A percentile compares a stretch with the other conserved stretches of the same genome.
phyloP scores from a whole-genome alignment of 768 basidiomycete genomes.

The Coprinopsis strossmayeri region DNA sequence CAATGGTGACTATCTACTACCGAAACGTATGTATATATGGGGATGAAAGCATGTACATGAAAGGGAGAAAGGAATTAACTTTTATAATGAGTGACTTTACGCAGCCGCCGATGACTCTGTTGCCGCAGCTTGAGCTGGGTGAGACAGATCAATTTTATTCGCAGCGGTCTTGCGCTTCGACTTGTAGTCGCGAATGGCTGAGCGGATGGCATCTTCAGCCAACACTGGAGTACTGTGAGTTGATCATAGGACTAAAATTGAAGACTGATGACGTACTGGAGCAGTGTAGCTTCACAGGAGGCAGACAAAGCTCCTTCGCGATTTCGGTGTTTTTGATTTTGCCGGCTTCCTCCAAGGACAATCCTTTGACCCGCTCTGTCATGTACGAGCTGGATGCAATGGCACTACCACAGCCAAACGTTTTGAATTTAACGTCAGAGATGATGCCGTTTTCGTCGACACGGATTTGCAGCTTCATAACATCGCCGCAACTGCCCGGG shows the following conservation, averaged over 20 bases:
- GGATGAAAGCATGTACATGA: background rate
- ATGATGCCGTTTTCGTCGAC: slow-evolving; percentile 94
- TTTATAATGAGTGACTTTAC: background rate
- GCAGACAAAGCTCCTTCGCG: slow-evolving; percentile 91
- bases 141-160: slow-evolving; percentile 56
- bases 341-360: slow-evolving; percentile 89
- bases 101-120: slow-evolving; percentile 22
- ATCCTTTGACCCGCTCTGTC: slow-evolving; percentile 96
- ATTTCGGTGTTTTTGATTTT: slow-evolving; percentile 99
- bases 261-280: slow-evolving; percentile 64
- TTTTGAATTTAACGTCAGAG: slow-evolving; percentile 99
- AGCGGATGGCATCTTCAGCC: slow-evolving; percentile 97
- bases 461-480: slow-evolving; percentile 99
- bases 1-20: slow-evolving; percentile 7
- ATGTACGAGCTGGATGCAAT: slow-evolving; percentile 98
- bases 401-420: slow-evolving; percentile 97
- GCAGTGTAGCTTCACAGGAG: slow-evolving; percentile 94
- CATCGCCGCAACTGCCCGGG: slow-evolving; percentile 78
- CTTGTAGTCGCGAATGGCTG: slow-evolving; percentile 94
- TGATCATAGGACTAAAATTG: too few species aligned
- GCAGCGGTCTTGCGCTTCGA: slow-evolving; percentile 60
- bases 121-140: slow-evolving; percentile 35
- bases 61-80: background rate
- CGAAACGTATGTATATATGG: background rate
- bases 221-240: slow-evolving; percentile 51